Evolutionary conservation across 257 asterid genomes (phyloP).

Genomic region (Nemophila menziesii): DNA sequence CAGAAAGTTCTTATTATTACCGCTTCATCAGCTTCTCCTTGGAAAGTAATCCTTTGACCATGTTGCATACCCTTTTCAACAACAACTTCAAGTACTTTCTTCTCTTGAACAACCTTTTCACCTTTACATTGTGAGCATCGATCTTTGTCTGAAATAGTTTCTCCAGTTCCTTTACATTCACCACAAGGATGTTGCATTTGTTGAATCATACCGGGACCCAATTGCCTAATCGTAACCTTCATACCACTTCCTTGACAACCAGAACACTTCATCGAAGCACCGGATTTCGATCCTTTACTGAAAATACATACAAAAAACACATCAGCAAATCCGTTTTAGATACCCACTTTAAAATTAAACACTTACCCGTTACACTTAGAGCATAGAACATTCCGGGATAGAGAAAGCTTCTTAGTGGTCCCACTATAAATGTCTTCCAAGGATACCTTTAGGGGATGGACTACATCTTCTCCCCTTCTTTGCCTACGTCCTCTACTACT

Average conservation of each 20-base stretch:
- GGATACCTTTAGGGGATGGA: slow-evolving; percentile 88
- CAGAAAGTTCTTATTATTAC: slow-evolving; percentile 18
- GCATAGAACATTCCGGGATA: slow-evolving; percentile 78
- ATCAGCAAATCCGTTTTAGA: background rate
- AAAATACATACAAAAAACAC: background rate
- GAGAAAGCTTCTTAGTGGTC: slow-evolving; percentile 76
- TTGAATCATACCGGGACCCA: slow-evolving; percentile 95
- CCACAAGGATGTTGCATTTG: slow-evolving; percentile 94
- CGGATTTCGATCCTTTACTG: slow-evolving; percentile 95
- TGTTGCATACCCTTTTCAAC: slow-evolving; percentile 97
- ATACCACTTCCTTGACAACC: slow-evolving; percentile 92
- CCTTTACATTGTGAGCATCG: slow-evolving; percentile 85
- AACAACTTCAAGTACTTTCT: slow-evolving; percentile 81
- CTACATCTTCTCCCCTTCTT: slow-evolving; percentile 88
- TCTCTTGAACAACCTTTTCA: slow-evolving; percentile 72
- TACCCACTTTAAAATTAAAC: background rate
- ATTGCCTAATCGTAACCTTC: slow-evolving; percentile 76
- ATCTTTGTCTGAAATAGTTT: slow-evolving; percentile 64
- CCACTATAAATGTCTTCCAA: slow-evolving; percentile 78
- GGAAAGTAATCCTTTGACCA: slow-evolving; percentile 81
- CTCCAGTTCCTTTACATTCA: slow-evolving; percentile 92
- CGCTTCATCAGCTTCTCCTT: slow-evolving; percentile 97
- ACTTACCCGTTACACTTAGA: slow-evolving; percentile 82
- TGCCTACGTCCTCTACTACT: slow-evolving; percentile 76
- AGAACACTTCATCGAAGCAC: slow-evolving; percentile 76